A percentile compares a stretch with the other conserved stretches of the same genome.
Conservation (phyloP, 2,329 filamentous ascomycete genomes). For the Drechslera avenae region DNA sequence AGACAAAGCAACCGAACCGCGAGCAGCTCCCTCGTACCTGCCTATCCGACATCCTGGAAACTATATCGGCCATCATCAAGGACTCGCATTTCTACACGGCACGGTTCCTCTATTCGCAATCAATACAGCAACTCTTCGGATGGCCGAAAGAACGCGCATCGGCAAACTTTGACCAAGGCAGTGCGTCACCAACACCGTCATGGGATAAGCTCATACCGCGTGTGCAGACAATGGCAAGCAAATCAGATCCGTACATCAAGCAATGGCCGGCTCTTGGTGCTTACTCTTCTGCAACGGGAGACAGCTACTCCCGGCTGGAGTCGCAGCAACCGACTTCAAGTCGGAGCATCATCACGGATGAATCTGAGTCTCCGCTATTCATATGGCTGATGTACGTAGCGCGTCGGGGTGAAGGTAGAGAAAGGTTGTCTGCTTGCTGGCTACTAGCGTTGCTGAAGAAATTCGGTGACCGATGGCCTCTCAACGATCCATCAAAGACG, state of each 20-base stretch:
- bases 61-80: constrained; percentile 75
- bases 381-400: constrained; percentile 56
- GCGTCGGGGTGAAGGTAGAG: constrained; percentile 48
- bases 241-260: constrained; percentile 48
- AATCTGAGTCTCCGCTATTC: constrained; percentile 54
- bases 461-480: constrained; percentile 44
- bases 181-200: constrained; percentile 20
- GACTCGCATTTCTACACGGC: constrained; percentile 80
- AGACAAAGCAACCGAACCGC: constrained; percentile 19
- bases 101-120: constrained; percentile 57
- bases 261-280: constrained; percentile 52
- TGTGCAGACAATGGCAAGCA: constrained; percentile 47
- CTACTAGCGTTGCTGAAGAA: constrained; percentile 47
- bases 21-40: constrained; percentile 55
- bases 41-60: constrained; percentile 74
- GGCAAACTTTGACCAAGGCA: constrained; percentile 25
- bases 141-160: constrained; percentile 34
- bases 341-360: constrained; percentile 44
- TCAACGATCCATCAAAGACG: constrained; percentile 45
- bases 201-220: constrained; percentile 48
- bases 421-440: constrained; percentile 51
- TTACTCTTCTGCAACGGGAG: constrained; percentile 33
- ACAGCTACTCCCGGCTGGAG: constrained; percentile 40
- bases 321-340: constrained; percentile 34
- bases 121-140: constrained; percentile 43